Base-by-base conservation (phyloP, 345 rosid genomes). In the Clarkia xantiana region DNA sequence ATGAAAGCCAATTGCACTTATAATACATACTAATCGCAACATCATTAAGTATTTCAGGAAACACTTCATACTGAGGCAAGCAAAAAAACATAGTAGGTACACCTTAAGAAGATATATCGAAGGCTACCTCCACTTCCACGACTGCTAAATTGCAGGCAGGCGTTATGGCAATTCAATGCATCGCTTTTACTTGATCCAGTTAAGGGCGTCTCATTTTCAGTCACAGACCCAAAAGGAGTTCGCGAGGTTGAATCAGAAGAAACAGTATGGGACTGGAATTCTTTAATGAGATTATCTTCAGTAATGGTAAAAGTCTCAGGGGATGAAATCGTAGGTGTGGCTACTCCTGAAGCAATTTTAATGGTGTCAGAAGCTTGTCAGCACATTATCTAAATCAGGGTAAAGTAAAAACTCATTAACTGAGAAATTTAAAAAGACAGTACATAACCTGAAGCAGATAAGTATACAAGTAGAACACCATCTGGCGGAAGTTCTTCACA, bases 401-500 rank as follows among this genome's bases (percentile, higher is more conserved):
- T n/a, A n/a, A n/a, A n/a, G n/a, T n/a, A n/a, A 12, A 40, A 9
- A 46, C 52, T 42, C 36, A 38, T 40, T 44, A 58, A 34, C 40
- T 40, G 8, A 44, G 38, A 42, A 57, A 39, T 55, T 23, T 61
- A 61, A 19, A n/a, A n/a, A n/a, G n/a, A 46, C 52, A 18, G 5
- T 5, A 10, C 36, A 54, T 52, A 56, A 90, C 97, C 97, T 64
- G 95, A 79, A 63, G 91, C 97, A 58, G 95, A 90, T 58, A 86
- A 70, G 69, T 83, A 90, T 69, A 90, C 39, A 49, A 90, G 69
- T 44, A 90, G 77, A 63, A 90, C 66, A 34, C 95, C 94, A 66
- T 86, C 87, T 45, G 78, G 62, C 34, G 90, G 82, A 23, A 86
- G 86, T 76, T 90, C 95, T 69, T 83, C 95, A 61, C 78, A 75